phyloP scores from a whole-genome alignment of 2,329 filamentous ascomycete species.

The Fusarium sp. region DNA sequence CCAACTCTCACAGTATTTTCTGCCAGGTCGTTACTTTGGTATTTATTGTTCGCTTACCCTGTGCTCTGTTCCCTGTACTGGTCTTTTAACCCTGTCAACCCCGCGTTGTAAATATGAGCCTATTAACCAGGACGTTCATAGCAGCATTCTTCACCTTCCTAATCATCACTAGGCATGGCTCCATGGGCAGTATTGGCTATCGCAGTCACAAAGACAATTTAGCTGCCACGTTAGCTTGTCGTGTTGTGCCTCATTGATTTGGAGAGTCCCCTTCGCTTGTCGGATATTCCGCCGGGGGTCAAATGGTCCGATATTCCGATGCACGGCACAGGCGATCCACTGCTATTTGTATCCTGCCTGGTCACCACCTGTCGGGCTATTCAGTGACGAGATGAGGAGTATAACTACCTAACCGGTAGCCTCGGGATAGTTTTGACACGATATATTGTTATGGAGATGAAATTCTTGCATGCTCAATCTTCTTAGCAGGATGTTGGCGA shows the following conservation, averaged over 20 bases:
- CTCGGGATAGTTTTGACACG: background rate
- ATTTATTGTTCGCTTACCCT: background rate
- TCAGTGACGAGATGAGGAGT: background rate
- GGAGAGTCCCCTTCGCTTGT: background rate
- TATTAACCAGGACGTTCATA: background rate
- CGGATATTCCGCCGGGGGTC: background rate
- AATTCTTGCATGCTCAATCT: no score
- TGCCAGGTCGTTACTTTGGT: background rate
- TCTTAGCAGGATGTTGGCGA: background rate
- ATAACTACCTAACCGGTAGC: background rate
- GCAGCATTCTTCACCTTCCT: background rate
- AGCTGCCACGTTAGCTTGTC: no score
- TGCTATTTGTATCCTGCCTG: background rate
- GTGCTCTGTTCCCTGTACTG: no score
- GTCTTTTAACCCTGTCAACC: background rate
- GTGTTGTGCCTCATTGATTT: background rate
- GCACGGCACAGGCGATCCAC: background rate
- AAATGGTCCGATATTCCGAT: constrained; percentile 15
- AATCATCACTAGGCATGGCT: background rate
- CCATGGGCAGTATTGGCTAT: background rate
- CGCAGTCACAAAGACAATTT: no score
- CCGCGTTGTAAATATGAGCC: background rate
- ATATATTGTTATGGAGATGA: no score
- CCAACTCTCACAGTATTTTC: background rate
- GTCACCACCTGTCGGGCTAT: background rate